Evolutionary conservation across 345 rosid species (phyloP), one percentile per base, ranked within the genome.

Genomic region (Populus euphratica): DNA sequence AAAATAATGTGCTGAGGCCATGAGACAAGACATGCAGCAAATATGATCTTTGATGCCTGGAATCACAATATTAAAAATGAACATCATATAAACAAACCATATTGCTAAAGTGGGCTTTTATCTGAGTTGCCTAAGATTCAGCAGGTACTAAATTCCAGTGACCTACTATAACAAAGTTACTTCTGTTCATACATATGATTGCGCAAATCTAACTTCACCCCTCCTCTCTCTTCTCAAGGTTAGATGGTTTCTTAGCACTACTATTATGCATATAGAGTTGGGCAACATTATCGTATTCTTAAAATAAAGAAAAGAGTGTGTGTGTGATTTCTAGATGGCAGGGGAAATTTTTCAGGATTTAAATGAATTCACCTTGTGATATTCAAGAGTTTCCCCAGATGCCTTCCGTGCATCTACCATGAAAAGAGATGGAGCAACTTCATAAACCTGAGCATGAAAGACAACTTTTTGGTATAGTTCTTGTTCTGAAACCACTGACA

Each of bases 381-480:
- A 96, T 82, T 92, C 94, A 72, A 90, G 92, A 74, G 96, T 89
- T 76, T 95, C 97, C 67, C 98, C 98, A 47, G 97, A 87, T 63
- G 97, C 97, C 80, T 96, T 96, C 70, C 96, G 86, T 43, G 87
- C 93, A 77, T 95, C 97, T 66, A 89, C 91, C 99, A 93, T 93
- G 91, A 92, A 93, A 73, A 96, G 93, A 4, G 93, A 87, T 20
- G 94, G 96, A 29, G 97, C 99, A 78, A 95, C 97, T 89, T 96
- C 96, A 75, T 72, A 96, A 74, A 92, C 85, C 99, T 96, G 73
- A 1, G 66, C 23, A 44, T 20, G 47, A 77, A 64, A n/a, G 2
- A 61, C 31, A 73, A 62, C 29, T 8, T 20, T 79, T 67, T 52
- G 70, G 73, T 64, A 68, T 17, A 11, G 27, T 49, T 54, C 64